Percentiles rank a stretch among this genome's conserved stretches.
phyloP scores from a whole-genome alignment of 2,329 filamentous ascomycete species.

The Microsporum canis region DNA sequence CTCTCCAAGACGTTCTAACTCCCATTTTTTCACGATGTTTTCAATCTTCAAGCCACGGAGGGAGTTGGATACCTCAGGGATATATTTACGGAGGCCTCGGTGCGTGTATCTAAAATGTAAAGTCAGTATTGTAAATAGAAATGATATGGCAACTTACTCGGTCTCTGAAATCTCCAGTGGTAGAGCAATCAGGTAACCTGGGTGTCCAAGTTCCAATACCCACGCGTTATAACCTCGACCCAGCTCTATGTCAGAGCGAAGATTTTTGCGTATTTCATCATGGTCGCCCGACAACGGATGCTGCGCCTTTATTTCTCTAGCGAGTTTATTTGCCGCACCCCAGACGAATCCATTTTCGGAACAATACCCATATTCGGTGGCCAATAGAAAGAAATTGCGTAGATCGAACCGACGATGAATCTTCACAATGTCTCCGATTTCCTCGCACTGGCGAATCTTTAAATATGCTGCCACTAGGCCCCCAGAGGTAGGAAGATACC shows the following conservation, averaged over 20 bases:
- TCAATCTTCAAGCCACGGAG: not conserved
- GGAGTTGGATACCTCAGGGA: not conserved
- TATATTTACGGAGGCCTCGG: not conserved
- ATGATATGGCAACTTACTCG: not conserved
- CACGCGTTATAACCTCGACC: conserved; percentile 8
- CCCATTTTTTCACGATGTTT: not conserved
- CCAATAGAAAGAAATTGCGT: not conserved
- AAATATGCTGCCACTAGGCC: not conserved
- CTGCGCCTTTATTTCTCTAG: not conserved
- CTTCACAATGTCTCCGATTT: not conserved
- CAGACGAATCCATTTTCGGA: not conserved
- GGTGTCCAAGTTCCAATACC: conserved; percentile 3
- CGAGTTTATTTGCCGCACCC: not conserved
- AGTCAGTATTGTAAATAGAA: not conserved
- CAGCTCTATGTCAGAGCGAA: not conserved
- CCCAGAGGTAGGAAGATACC: too few species aligned
- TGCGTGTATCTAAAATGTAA: not conserved
- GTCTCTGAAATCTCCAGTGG: conserved; percentile 5
- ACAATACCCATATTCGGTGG: not conserved
- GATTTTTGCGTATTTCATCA: not conserved
- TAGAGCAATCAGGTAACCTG: conserved; percentile 6
- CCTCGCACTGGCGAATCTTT: not conserved
- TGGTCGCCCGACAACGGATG: not conserved
- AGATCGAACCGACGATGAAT: conserved; percentile 3
- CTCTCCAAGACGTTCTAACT: not conserved